These are phyloP conservation scores for Tagetes patula DNA, from an alignment of 129 eudicot species.

Conservation along the genomic window DNA sequence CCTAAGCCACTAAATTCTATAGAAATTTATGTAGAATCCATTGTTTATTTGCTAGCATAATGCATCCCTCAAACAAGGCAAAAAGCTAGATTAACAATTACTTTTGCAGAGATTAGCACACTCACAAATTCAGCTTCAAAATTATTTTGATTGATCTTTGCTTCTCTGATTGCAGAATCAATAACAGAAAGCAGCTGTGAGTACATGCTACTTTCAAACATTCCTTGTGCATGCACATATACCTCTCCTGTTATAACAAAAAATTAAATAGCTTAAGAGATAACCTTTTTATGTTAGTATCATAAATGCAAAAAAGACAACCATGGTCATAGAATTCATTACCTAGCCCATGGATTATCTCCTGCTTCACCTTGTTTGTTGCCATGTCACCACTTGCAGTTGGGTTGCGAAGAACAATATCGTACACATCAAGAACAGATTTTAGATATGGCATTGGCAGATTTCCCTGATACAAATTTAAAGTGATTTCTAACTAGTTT, in stretches of 20 bases:
- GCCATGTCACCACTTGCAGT: slow-evolving; percentile 49
- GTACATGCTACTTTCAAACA: slow-evolving; percentile 87
- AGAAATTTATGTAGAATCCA: background rate
- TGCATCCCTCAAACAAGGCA: slow-evolving; percentile 15
- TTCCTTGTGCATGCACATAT: slow-evolving; percentile 78
- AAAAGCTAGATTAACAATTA: slow-evolving; percentile 11
- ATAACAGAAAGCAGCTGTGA: slow-evolving; percentile 62
- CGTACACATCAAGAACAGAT: slow-evolving; percentile 89
- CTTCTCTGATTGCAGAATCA: slow-evolving; percentile 56
- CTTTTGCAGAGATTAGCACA: slow-evolving; percentile 27
- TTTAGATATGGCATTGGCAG: slow-evolving; percentile 75
- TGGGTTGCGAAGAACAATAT: slow-evolving; percentile 61
- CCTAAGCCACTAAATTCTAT: slow-evolving; percentile 1
- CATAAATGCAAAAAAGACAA: background rate
- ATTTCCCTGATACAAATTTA: slow-evolving; percentile 67
- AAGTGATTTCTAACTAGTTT: background rate
- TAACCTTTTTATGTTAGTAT: background rate
- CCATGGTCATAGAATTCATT: slow-evolving; percentile 27
- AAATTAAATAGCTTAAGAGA: background rate
- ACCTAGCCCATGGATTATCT: slow-evolving; percentile 95
- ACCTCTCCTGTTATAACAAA: slow-evolving; percentile 69
- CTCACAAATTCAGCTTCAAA: slow-evolving; percentile 92
- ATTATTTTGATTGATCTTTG: slow-evolving; percentile 51
- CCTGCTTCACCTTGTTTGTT: slow-evolving; percentile 86
- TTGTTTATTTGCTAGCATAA: slow-evolving; percentile 4